Conservation (phyloP, 345 rosid species). For the Arabidopsis arenosa region DNA sequence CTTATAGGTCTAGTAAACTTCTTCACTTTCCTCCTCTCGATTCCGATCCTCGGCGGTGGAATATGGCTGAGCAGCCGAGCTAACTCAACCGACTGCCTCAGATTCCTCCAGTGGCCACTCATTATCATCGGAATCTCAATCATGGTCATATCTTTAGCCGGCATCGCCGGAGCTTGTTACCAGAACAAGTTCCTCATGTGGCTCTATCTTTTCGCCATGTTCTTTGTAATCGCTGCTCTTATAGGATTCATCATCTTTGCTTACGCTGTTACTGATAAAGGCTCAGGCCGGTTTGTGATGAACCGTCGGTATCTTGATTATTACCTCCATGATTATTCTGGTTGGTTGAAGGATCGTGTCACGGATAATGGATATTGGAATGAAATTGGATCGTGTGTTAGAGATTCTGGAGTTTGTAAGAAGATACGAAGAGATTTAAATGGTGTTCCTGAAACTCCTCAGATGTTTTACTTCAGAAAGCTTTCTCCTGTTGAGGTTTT, state of each 20-base stretch:
- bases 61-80: slow-evolving; percentile 96
- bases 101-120: slow-evolving; percentile 94
- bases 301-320: slow-evolving; percentile 75
- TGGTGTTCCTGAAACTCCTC: slow-evolving; percentile 77
- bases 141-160: slow-evolving; percentile 83
- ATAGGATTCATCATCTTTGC: slow-evolving; percentile 88
- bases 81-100: slow-evolving; percentile 84
- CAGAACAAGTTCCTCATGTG: slow-evolving; percentile 78
- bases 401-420: slow-evolving; percentile 71
- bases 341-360: slow-evolving; percentile 82
- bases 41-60: slow-evolving; percentile 93
- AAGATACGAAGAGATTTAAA: slow-evolving; percentile 58
- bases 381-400: slow-evolving; percentile 74
- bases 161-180: slow-evolving; percentile 90
- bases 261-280: slow-evolving; percentile 85
- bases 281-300: slow-evolving; percentile 58
- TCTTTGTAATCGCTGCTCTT: slow-evolving; percentile 81
- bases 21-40: slow-evolving; percentile 81
- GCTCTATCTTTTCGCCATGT: slow-evolving; percentile 84
- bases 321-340: slow-evolving; percentile 67
- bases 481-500: slow-evolving; percentile 79
- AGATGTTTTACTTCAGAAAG: slow-evolving; percentile 65
- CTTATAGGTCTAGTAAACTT: slow-evolving; percentile 83
- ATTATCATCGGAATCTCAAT: slow-evolving; percentile 76
- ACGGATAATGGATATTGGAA: slow-evolving; percentile 65